Evolutionary conservation across 2,329 filamentous ascomycete genomes (phyloP).

Genomic region (Nigrograna mackinnonii): DNA sequence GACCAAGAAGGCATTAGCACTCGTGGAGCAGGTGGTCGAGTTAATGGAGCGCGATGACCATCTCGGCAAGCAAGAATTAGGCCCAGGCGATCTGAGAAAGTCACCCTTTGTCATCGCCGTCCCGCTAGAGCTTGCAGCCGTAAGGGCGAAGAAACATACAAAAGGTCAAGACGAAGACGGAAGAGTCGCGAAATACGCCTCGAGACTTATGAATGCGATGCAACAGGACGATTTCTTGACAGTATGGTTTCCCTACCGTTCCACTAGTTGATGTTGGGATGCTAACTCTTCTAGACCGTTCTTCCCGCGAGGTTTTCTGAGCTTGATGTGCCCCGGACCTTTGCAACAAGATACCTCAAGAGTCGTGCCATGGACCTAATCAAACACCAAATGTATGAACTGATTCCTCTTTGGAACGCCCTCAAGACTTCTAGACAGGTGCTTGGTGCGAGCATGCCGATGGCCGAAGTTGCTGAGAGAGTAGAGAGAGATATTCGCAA

Average conservation of each 20-base stretch:
- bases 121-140: slow-evolving; percentile 48
- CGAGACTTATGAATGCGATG: slow-evolving; percentile 41
- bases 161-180: slow-evolving; percentile 37
- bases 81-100: slow-evolving; percentile 31
- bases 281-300: too few relatives aligned
- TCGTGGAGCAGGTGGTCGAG: slow-evolving; percentile 43
- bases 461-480: slow-evolving; percentile 7
- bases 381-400: slow-evolving; percentile 22
- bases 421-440: slow-evolving; percentile 46
- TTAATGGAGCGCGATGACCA: slow-evolving; percentile 48
- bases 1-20: slow-evolving; percentile 41
- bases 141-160: slow-evolving; percentile 39
- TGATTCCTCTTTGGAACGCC: slow-evolving; percentile 47
- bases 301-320: too few relatives aligned
- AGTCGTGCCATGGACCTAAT: slow-evolving; percentile 9
- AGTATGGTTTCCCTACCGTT: slow-evolving; percentile 11
- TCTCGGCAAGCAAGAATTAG: slow-evolving; percentile 18
- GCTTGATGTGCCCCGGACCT: too few relatives aligned
- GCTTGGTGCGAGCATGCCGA: slow-evolving; percentile 40
- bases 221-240: slow-evolving; percentile 21
- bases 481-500: neutral
- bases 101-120: slow-evolving; percentile 45
- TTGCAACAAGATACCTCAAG: neutral
- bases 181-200: slow-evolving; percentile 44
- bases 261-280: neutral